phyloP scores from a whole-genome alignment of 768 basidiomycete species.

The Coprinopsis cinerea region DNA sequence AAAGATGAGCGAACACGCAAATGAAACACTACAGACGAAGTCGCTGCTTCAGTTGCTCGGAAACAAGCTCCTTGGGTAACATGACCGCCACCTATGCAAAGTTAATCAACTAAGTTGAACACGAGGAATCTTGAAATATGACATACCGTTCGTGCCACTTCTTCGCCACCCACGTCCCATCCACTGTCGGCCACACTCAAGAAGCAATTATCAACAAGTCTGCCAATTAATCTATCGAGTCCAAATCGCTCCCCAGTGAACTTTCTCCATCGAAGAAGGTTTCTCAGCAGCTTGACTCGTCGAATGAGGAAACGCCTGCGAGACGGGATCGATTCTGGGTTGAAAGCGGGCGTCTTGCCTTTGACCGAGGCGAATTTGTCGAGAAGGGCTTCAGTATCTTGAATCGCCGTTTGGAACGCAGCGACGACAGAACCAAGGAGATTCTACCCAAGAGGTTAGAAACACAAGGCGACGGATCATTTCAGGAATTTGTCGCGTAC shows the following conservation, averaged over 20 bases:
- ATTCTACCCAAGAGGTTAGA: constrained; percentile 30
- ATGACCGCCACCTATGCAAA: constrained; percentile 27
- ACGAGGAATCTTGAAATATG: constrained; percentile 8
- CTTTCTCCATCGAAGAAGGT: constrained; percentile 72
- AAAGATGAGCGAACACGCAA: background rate
- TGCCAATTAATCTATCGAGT: constrained; percentile 46
- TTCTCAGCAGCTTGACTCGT: constrained; percentile 65
- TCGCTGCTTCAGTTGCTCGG: constrained; percentile 18
- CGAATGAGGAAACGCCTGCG: constrained; percentile 64
- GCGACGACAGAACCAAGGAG: constrained; percentile 49
- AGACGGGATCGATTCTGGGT: constrained; percentile 70
- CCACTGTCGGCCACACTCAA: constrained; percentile 63
- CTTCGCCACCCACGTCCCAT: constrained; percentile 86
- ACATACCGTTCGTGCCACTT: constrained; percentile 53
- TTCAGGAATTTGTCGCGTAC: constrained; percentile 25
- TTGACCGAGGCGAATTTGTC: constrained; percentile 39
- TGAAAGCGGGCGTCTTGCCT: constrained; percentile 43
- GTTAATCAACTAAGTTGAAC: constrained; percentile 11
- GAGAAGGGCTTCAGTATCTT: constrained; percentile 44
- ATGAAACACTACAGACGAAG: constrained; percentile 10
- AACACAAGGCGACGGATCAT: constrained; percentile 2
- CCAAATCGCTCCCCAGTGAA: constrained; percentile 58
- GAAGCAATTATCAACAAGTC: constrained; percentile 54
- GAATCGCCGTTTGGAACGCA: constrained; percentile 50
- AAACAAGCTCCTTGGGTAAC: constrained; percentile 31